Base-by-base conservation (phyloP, 495 filamentous ascomycete genomes). In the Talaromyces ruber region DNA sequence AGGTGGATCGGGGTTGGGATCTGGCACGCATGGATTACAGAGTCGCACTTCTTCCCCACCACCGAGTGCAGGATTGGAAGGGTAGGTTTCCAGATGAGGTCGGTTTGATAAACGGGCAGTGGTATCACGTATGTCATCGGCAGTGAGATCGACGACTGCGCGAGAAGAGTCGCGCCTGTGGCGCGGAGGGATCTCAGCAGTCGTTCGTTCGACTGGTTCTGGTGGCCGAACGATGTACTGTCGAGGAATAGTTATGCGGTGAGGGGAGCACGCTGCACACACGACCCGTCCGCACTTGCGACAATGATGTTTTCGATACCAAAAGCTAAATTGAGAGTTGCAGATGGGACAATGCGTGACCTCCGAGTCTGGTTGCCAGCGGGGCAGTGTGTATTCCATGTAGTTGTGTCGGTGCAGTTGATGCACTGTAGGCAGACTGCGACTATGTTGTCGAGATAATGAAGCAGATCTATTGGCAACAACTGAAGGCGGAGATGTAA, bases 271-370 rank as follows among this genome's bases (percentile, higher is more conserved):
- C 18, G 83, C 75, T 59, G 87, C 84, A 71, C 94, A 98, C 14
- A 98, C 95, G 1, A 98, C 95, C 29, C 93, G 82, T 6, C 94
- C 94, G 72, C 94, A 98, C 78, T 97, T 97, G 58, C 93, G 92
- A 74, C 93, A 97, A 70, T 97, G 93, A 71, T 97, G 93, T 68
- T 93, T 94, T 59, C 93, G 81, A 70, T 91, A 84, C 81, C 89
- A 96, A 66, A 96, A 91, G 67, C 81, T 89, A 67, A 97, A 97
- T 18, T 81, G 78, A 3, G 79, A 85, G 29, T 72, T 71, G 64
- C 93, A 97, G 45, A 97, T 96, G 1, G 91, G 91, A 72, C 93
- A 97, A 43, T 81, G 78, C 0, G 83, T 82, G 18, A 87, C 91
- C 63, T 91, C 88, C 21, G 81, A 74, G 71, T 97, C 93, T 0